phyloP scores from a whole-genome alignment of 2,329 filamentous ascomycete species.

The Colletotrichum cuscutae region DNA sequence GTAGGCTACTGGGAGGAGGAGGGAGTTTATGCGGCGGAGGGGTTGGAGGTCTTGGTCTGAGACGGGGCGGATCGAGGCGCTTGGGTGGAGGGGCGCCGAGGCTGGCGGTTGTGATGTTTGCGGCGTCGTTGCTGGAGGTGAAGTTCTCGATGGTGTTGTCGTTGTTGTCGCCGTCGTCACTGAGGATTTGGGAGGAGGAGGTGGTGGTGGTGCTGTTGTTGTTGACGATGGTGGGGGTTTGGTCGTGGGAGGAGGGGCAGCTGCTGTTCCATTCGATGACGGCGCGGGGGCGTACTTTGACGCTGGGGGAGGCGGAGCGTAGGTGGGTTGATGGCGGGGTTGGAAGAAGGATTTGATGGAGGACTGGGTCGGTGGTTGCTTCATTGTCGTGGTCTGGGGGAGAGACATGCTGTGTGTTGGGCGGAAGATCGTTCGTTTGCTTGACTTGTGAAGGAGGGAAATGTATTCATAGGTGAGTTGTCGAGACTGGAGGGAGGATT shows the following conservation, averaged over 20 bases:
- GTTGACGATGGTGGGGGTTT: conserved; percentile 44
- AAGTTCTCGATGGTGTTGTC: conserved; percentile 25
- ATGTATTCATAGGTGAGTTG: background rate
- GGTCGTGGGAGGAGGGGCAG: conserved; percentile 39
- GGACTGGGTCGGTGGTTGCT: conserved; percentile 52
- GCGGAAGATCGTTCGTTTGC: conserved; percentile 45
- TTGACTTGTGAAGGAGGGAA: background rate
- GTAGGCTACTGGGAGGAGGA: conserved; percentile 73
- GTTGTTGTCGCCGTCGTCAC: conserved; percentile 26
- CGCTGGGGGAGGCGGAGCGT: conserved; percentile 50
- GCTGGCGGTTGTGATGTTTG: conserved; percentile 40
- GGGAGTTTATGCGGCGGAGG: conserved; percentile 71
- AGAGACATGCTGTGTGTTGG: conserved; percentile 49
- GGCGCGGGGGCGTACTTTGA: conserved; percentile 46
- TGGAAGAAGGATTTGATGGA: conserved; percentile 74
- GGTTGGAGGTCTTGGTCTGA: conserved; percentile 63
- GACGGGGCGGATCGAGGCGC: conserved; percentile 64
- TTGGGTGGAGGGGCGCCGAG: conserved; percentile 50
- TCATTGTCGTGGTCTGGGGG: conserved; percentile 46
- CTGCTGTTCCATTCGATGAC: conserved; percentile 13
- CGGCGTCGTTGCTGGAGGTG: conserved; percentile 27
- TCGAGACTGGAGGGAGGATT: background rate
- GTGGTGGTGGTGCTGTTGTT: conserved; percentile 33
- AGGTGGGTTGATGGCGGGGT: conserved; percentile 54
- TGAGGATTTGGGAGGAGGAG: conserved; percentile 19